Percentiles rank a stretch among this genome's conserved stretches.
Conservation (phyloP, 805 yeast genomes). For the Komagataella pastoris region DNA sequence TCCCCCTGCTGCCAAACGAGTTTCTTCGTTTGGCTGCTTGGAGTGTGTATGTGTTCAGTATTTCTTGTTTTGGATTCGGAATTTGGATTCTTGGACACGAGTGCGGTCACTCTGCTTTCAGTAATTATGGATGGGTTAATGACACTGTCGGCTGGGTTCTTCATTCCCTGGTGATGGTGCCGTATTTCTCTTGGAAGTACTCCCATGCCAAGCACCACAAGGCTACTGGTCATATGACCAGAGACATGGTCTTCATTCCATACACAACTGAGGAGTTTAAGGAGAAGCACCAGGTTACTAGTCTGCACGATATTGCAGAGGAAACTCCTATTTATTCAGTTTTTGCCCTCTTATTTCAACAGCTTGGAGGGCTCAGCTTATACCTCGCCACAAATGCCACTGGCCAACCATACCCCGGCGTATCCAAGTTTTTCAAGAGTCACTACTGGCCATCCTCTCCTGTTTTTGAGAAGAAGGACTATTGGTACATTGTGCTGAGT, state of each 20-base stretch:
- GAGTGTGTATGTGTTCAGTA: conserved; percentile 23
- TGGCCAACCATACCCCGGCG: conserved; percentile 36
- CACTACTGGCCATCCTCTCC: conserved; percentile 46
- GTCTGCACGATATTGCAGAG: conserved; percentile 32
- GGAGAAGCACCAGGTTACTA: conserved; percentile 17
- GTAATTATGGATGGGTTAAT: conserved; percentile 37
- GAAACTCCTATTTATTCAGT: conserved; percentile 42
- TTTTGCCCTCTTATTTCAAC: conserved; percentile 32
- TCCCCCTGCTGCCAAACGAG: conserved; percentile 24
- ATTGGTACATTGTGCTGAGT: conserved; percentile 39
- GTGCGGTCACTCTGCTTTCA: conserved; percentile 53
- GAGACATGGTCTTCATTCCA: conserved; percentile 51
- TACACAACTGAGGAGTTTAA: conserved; percentile 32
- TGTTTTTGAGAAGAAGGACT: conserved; percentile 38
- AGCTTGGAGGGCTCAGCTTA: conserved; percentile 39
- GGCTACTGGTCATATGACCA: conserved; percentile 46
- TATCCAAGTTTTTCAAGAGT: conserved; percentile 26
- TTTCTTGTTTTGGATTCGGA: conserved; percentile 42
- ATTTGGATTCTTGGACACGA: conserved; percentile 53
- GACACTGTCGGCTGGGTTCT: conserved; percentile 48
- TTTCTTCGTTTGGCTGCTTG: conserved; percentile 25
- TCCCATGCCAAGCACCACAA: conserved; percentile 51
- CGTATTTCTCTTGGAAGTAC: conserved; percentile 51
- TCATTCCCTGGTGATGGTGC: conserved; percentile 43
- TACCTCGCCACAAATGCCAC: conserved; percentile 41